Evolutionary conservation across 768 basidiomycete genomes (phyloP).

Genomic region (Boletus edulis): DNA sequence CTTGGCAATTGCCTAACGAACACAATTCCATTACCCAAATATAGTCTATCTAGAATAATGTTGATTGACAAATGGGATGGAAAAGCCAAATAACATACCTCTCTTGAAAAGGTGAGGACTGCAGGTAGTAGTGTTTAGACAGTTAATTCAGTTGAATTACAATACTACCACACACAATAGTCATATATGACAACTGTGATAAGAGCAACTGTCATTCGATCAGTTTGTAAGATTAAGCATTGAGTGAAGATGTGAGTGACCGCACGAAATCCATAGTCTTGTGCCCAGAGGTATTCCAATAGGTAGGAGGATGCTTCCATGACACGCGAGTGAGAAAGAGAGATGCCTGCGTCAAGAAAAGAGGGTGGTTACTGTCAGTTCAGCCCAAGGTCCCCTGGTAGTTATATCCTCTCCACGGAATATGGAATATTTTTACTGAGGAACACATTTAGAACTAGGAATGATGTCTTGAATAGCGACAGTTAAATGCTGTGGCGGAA

Average conservation of each 20-base stretch:
- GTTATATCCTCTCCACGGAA: too few species aligned
- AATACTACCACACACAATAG: slow-evolving; percentile 1
- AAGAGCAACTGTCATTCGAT: background rate
- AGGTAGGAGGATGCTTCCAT: too few species aligned
- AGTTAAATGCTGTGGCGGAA: too few species aligned
- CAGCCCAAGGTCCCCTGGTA: too few species aligned
- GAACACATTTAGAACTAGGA: too few species aligned
- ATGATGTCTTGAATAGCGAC: too few species aligned
- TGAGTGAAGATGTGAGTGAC: background rate
- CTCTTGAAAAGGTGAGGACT: slow-evolving; percentile 8
- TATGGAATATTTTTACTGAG: too few species aligned
- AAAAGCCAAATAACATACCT: background rate
- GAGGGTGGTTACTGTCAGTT: too few species aligned
- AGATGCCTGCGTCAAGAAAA: too few species aligned
- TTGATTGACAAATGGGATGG: background rate
- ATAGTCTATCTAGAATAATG: slow-evolving; percentile 9
- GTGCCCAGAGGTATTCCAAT: too few species aligned
- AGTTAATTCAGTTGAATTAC: background rate
- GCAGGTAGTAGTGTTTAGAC: background rate
- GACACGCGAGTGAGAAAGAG: too few species aligned
- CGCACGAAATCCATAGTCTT: background rate
- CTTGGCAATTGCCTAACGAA: too few species aligned
- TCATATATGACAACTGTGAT: slow-evolving; percentile 1
- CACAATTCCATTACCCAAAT: slow-evolving; percentile 11
- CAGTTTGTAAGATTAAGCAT: background rate